These are phyloP conservation scores for Globisporangium irregulare DNA, from an alignment of 352 stramenopile genomes.

Conservation along the genomic window DNA sequence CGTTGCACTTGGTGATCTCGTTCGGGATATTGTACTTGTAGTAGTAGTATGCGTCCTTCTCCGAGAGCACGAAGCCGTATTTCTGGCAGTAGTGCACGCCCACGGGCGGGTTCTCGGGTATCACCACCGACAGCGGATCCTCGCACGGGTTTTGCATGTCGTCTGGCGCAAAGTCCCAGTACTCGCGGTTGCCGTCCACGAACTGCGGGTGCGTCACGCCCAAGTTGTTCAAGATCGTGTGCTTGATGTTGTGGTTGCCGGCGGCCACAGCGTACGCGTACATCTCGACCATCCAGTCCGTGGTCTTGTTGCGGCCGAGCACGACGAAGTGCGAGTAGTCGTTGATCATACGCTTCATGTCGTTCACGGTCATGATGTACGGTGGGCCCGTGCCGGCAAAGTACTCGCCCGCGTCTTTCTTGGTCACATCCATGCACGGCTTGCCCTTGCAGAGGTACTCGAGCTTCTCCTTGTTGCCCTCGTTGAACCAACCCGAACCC, in stretches of 20 bases:
- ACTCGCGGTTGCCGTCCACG: conserved; percentile 25
- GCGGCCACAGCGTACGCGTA: conserved; percentile 47
- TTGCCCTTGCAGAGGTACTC: conserved; percentile 33
- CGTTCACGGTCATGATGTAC: conserved; percentile 54
- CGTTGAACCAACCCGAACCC: conserved; percentile 32
- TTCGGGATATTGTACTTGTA: conserved; percentile 60
- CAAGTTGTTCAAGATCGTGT: conserved; percentile 47
- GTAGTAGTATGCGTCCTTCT: conserved; percentile 43
- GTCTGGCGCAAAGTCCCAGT: conserved; percentile 42
- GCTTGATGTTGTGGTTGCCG: conserved; percentile 50
- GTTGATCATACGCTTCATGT: conserved; percentile 43
- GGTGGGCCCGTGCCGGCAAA: conserved; percentile 47
- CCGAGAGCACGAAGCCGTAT: conserved; percentile 41
- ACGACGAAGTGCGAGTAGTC: conserved; percentile 56
- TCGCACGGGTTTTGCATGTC: conserved; percentile 37
- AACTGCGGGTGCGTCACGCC: conserved; percentile 40
- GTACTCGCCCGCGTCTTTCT: conserved; percentile 36
- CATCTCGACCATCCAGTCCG: conserved; percentile 60
- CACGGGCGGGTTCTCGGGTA: conserved; percentile 39
- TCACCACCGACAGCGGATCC: conserved; percentile 28
- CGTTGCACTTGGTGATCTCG: conserved; percentile 40
- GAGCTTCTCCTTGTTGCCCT: conserved; percentile 23
- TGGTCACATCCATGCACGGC: conserved; percentile 29
- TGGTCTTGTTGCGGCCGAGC: conserved; percentile 29
- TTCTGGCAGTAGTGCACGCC: conserved; percentile 55